Base-by-base conservation (phyloP, 805 yeast species). In the Candida insectorum region DNA sequence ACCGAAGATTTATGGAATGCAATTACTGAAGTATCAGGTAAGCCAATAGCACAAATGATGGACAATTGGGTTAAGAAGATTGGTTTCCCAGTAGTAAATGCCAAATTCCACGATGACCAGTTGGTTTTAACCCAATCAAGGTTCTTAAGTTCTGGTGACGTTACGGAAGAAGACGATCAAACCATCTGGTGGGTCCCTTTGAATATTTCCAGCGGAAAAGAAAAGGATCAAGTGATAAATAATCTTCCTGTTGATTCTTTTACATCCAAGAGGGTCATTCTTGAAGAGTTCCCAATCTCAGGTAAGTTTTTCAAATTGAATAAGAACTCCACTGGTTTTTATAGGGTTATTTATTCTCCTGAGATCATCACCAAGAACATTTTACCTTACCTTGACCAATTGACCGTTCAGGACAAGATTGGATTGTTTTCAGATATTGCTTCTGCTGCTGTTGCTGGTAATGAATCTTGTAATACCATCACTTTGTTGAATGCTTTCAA, bases 1-100 rank as follows among this genome's bases (percentile, higher is more conserved):
- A 81, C 93, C 26, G 70, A 67, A 26, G 89, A 85, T 46, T 69
- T 85, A 39, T 85, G 93, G 88, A 59, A 60, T 28, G 75, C 85
- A 3, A 63, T 85, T 19, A 60, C 79, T 33, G 81, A 73, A 34
- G 83, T 69, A 10, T 69, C 84, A 3, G 83, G 83, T 16, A 60
- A 70, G 48, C 79, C 85, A 33, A 75, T 85, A 24, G 65, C 65
- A 39, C 36, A 52, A 16, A 69, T 78, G 50, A 80, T 85, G 80
- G 72, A 73, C 37, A 62, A 74, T 14, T 85, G 95, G 95, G 82
- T 83, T 44, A 67, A 72, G 33, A 70, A 77, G 40, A 73, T 81
- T 31, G 95, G 95, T 4, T 85, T 65, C 60, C 95, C 95, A 4
- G 65, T 81, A 18, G 46, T 85, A 18, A 60, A 67, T 25, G 88